phyloP scores from a whole-genome alignment of 257 asterid species.

The Scutellaria minor region DNA sequence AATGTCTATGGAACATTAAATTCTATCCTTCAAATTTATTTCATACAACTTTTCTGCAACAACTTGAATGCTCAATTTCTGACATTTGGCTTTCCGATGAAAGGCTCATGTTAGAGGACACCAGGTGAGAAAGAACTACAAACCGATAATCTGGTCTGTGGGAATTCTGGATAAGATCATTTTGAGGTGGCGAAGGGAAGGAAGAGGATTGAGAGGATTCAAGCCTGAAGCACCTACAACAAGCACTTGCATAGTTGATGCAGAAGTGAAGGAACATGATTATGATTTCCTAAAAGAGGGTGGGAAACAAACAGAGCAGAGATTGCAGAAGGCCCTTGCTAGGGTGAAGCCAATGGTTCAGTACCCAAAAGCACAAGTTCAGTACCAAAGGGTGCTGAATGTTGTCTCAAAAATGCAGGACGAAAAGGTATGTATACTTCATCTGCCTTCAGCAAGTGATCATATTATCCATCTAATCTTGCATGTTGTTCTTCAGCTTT shows the following conservation, averaged over 20 bases:
- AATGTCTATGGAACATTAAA: not conserved
- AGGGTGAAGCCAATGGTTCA: slow-evolving; percentile 95
- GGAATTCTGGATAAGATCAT: slow-evolving; percentile 85
- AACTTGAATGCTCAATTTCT: slow-evolving; percentile 51
- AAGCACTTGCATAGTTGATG: slow-evolving; percentile 48
- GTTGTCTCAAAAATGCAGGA: slow-evolving; percentile 83
- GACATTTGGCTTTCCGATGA: slow-evolving; percentile 38
- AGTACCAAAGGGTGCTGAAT: slow-evolving; percentile 60
- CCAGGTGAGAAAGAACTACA: slow-evolving; percentile 90
- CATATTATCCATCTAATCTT: not conserved
- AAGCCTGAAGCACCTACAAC: slow-evolving; percentile 63
- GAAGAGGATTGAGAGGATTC: slow-evolving; percentile 83
- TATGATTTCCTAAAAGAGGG: slow-evolving; percentile 85
- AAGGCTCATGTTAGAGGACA: slow-evolving; percentile 98
- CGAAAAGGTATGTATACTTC: slow-evolving; percentile 56
- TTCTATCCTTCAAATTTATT: slow-evolving; percentile 3
- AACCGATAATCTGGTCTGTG: slow-evolving; percentile 84
- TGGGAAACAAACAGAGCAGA: slow-evolving; percentile 80
- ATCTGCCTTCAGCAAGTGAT: slow-evolving; percentile 9
- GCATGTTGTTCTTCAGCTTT: slow-evolving; percentile 13
- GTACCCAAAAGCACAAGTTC: slow-evolving; percentile 83
- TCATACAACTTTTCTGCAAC: not conserved
- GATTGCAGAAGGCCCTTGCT: slow-evolving; percentile 81
- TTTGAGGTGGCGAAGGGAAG: slow-evolving; percentile 83
- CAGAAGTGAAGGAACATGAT: slow-evolving; percentile 69